These are phyloP conservation scores for Fusarium continuum DNA, from an alignment of 2,329 filamentous ascomycete species.

Conservation along the genomic window DNA sequence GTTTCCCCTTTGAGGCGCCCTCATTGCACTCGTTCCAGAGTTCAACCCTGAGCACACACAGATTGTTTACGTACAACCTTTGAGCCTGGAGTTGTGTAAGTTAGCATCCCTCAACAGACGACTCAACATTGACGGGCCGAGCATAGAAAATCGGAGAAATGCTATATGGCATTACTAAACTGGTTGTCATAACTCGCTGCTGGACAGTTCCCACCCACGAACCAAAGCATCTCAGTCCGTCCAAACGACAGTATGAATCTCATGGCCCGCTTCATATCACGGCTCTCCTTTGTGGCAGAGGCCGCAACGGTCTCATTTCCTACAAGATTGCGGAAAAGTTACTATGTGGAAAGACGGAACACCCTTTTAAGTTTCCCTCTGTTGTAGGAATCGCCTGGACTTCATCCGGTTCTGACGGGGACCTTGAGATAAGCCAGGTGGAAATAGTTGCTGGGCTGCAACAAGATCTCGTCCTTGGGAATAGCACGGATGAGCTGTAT, in stretches of 20 bases:
- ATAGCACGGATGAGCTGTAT: neutral
- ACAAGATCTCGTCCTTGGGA: slow-evolving; percentile 16
- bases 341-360: neutral
- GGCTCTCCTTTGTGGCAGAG: neutral
- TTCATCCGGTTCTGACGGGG: neutral
- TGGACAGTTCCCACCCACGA: neutral
- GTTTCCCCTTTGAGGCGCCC: neutral
- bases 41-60: neutral
- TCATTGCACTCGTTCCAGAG: neutral
- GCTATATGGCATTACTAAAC: slow-evolving; percentile 2
- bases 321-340: slow-evolving; percentile 1
- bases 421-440: slow-evolving; percentile 11
- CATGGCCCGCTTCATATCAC: neutral
- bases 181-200: slow-evolving; percentile 4
- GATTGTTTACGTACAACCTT: neutral
- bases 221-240: neutral
- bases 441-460: slow-evolving; percentile 7
- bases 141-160: slow-evolving; percentile 8
- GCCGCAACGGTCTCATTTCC: slow-evolving; percentile 5
- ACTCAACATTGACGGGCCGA: neutral
- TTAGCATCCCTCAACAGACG: neutral
- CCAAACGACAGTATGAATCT: neutral
- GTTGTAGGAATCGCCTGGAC: slow-evolving; percentile 9
- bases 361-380: neutral
- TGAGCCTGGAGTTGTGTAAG: neutral